phyloP scores from a whole-genome alignment of 257 asterid species.

The Solanum medicagineum region DNA sequence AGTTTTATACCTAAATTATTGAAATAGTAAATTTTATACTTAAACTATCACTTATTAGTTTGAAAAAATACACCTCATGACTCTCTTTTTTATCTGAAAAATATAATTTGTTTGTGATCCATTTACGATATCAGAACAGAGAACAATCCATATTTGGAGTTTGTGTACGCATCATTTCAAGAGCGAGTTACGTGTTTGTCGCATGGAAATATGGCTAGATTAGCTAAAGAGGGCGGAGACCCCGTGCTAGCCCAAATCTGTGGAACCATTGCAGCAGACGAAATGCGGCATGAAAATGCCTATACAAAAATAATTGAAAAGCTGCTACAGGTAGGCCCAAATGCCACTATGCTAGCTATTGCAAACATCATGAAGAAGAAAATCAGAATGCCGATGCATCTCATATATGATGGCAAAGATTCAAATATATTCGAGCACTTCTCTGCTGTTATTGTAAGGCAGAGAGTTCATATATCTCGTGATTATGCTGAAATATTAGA shows the following conservation, averaged over 20 bases:
- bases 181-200: conserved; percentile 5
- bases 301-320: conserved; percentile 8
- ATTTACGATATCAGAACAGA: conserved; percentile 9
- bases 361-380: conserved; percentile 25
- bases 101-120: too few species aligned
- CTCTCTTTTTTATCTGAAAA: too few species aligned
- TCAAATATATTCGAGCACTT: conserved; percentile 13
- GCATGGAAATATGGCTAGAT: conserved; percentile 21
- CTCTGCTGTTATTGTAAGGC: neutral
- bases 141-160: conserved; percentile 21
- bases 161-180: conserved; percentile 28
- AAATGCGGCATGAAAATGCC: neutral
- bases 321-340: conserved; percentile 17
- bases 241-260: conserved; percentile 18
- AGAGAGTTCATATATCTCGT: conserved; percentile 2
- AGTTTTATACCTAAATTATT: too few species aligned
- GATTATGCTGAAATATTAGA: conserved; percentile 22
- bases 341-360: conserved; percentile 14
- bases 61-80: too few species aligned
- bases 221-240: conserved; percentile 20
- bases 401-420: conserved; percentile 21
- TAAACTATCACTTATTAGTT: too few species aligned
- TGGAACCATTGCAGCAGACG: conserved; percentile 18
- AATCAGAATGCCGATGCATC: conserved; percentile 22
- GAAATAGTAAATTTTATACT: too few species aligned